These are phyloP conservation scores for Mycoemilia scoparia DNA, from an alignment of 192 early-diverging fungal genomes.

Conservation along the genomic window DNA sequence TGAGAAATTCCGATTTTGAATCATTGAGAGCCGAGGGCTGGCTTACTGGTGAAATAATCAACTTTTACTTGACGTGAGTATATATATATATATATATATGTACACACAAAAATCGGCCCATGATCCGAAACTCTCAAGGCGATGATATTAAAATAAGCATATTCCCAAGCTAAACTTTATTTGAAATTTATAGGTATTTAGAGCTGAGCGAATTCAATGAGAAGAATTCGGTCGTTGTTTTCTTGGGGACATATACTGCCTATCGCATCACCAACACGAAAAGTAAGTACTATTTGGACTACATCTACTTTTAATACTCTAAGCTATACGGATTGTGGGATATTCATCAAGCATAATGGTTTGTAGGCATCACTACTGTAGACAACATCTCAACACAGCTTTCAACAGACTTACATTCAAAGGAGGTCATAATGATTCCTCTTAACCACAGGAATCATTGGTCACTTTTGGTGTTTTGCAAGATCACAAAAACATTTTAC, in stretches of 20 bases:
- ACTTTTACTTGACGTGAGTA: slow-evolving; percentile 34
- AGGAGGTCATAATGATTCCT: slow-evolving; percentile 21
- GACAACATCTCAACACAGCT: slow-evolving; percentile 24
- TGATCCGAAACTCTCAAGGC: too few relatives aligned
- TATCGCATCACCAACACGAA: slow-evolving; percentile 29
- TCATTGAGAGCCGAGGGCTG: slow-evolving; percentile 25
- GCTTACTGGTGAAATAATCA: slow-evolving; percentile 31
- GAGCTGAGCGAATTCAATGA: slow-evolving; percentile 21
- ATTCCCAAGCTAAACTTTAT: too few relatives aligned
- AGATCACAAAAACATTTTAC: slow-evolving; percentile 26
- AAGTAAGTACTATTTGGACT: too few relatives aligned
- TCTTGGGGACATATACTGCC: slow-evolving; percentile 28
- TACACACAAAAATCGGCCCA: too few relatives aligned
- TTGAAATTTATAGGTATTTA: too few relatives aligned
- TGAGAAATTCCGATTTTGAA: slow-evolving; percentile 24
- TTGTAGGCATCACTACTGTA: slow-evolving; percentile 10
- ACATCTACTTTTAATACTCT: too few relatives aligned
- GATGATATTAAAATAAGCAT: too few relatives aligned
- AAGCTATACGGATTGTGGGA: too few relatives aligned
- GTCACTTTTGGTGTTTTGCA: slow-evolving; percentile 27
- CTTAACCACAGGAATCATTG: slow-evolving; percentile 28
- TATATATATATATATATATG: too few relatives aligned
- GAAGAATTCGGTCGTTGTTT: slow-evolving; percentile 14
- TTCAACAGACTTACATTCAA: slow-evolving; percentile 10
- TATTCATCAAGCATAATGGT: too few relatives aligned